A percentile compares a stretch with the other conserved stretches of the same genome.
phyloP scores from a whole-genome alignment of 2,329 filamentous ascomycete genomes.

The Cytospora mali region DNA sequence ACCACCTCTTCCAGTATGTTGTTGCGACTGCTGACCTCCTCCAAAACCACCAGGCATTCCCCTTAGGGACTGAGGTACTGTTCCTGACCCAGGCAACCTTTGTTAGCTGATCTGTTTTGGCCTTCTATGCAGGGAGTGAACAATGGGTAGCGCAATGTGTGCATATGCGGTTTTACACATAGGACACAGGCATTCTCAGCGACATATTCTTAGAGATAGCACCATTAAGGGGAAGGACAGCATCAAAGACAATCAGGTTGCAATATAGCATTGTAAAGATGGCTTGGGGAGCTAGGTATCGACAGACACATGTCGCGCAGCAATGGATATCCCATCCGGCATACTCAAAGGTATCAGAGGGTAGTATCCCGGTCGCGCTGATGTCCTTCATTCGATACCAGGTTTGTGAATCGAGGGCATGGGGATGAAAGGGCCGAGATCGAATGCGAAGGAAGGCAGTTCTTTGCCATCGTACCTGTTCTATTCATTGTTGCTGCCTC shows the following conservation, averaged over 20 bases:
- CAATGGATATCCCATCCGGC: background rate
- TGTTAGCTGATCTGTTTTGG: constrained; percentile 23
- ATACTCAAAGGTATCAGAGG: constrained; percentile 7
- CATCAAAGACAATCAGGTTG: background rate
- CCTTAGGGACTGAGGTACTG: constrained; percentile 63
- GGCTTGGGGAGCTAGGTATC: background rate
- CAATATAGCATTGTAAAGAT: background rate
- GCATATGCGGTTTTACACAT: constrained; percentile 2
- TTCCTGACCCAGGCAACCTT: constrained; percentile 43
- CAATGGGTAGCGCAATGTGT: background rate
- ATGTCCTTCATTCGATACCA: constrained; percentile 6
- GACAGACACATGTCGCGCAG: background rate
- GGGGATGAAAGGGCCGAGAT: constrained; percentile 9
- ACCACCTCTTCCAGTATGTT: constrained; percentile 56
- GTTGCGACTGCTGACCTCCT: constrained; percentile 61
- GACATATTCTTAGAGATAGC: background rate
- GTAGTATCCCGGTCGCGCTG: background rate
- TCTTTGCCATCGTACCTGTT: constrained; percentile 29
- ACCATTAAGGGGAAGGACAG: background rate
- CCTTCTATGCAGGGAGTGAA: background rate
- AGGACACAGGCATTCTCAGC: background rate
- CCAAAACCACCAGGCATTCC: constrained; percentile 64
- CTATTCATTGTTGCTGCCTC: constrained; percentile 28
- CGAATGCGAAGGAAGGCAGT: constrained; percentile 21
- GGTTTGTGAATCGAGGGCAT: background rate